Evolutionary conservation across 306 rosid genomes (phyloP), one percentile per base, ranked within the genome.

Genomic region (Acacia confusa): DNA sequence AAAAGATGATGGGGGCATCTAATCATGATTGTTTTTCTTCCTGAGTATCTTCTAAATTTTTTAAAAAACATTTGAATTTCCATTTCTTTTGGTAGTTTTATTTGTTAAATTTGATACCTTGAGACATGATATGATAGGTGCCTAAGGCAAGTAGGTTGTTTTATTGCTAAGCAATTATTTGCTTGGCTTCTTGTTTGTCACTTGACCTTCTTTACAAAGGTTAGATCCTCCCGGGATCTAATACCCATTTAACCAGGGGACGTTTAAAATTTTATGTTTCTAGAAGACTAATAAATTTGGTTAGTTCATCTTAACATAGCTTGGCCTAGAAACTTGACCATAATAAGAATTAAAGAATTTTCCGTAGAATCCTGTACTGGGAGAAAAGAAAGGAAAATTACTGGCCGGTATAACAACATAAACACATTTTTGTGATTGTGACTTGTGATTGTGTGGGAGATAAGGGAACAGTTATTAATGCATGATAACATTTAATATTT

Each of bases 181-280:
- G 52, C 12, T 63, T 79, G 30, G 32, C 66, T 34, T 63, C 69
- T 73, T 15, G 12, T 11, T 67, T 41, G 34, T 61, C 52, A 50
- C 19, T 17, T 22, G 50, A 67, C 52, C 84, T 64, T 41, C 28
- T 61, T 13, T 72, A 34, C n/a, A 34, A 20, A 45, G 38, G 30
- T 44, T 61, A 38, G 83, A 80, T 72, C 78, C 73, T 80, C 52
- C 12, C 36, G 7, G 48, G 73, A 12, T 58, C 71, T 79, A 44
- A 43, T 44, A 22, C 28, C 24, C 2, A 30, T 28, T 70, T 77
- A 13, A 41, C 30, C 19, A 9, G 66, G 68, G 58, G 50, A 41
- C 43, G 17, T 67, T 15, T 22, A 24, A 10, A 25, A 14, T n/a
- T 36, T 13, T n/a, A 52, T 15, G 76, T 69, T 52, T 72, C 22